These are phyloP conservation scores for Chamaecrista fasciculata DNA, from an alignment of 306 rosid species.

Conservation along the genomic window DNA sequence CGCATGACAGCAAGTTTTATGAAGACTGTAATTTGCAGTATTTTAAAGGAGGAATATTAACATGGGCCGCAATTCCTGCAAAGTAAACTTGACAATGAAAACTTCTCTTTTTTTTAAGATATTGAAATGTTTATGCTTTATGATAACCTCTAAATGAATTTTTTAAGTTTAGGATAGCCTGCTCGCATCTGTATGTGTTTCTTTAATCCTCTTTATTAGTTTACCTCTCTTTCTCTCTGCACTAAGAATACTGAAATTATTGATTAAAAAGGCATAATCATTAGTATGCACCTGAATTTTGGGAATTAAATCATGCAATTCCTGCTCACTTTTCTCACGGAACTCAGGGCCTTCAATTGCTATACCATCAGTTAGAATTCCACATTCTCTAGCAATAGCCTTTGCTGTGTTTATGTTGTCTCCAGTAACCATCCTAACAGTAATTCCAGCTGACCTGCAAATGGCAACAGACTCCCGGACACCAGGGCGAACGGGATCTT, in stretches of 20 bases:
- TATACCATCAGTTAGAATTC: constrained; percentile 84
- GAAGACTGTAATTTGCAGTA: constrained; percentile 2
- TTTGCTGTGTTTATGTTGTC: constrained; percentile 95
- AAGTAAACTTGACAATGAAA: neutral
- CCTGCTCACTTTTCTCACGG: constrained; percentile 74
- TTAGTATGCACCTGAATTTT: constrained; percentile 65
- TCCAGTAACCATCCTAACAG: constrained; percentile 95
- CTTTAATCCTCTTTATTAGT: neutral
- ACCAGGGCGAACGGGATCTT: constrained; percentile 97
- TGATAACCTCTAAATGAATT: constrained; percentile 18
- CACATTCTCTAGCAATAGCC: constrained; percentile 98
- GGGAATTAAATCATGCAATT: constrained; percentile 65
- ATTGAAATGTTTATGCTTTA: neutral
- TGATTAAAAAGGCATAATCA: constrained; percentile 19
- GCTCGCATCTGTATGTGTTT: neutral
- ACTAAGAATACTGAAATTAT: constrained; percentile 18
- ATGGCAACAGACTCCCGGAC: constrained; percentile 89
- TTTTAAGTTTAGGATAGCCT: constrained; percentile 3
- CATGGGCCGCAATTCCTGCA: constrained; percentile 19
- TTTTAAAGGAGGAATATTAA: constrained; percentile 4
- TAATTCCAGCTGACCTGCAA: constrained; percentile 92
- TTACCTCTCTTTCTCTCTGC: neutral
- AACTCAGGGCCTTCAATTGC: constrained; percentile 96
- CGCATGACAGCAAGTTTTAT: neutral
- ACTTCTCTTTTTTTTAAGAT: constrained; percentile 6